A percentile compares a stretch with the other conserved stretches of the same genome.
Evolutionary conservation across 1,284 basidiomycete species (phyloP).

Genomic region (Tylopilus orsonianus): DNA sequence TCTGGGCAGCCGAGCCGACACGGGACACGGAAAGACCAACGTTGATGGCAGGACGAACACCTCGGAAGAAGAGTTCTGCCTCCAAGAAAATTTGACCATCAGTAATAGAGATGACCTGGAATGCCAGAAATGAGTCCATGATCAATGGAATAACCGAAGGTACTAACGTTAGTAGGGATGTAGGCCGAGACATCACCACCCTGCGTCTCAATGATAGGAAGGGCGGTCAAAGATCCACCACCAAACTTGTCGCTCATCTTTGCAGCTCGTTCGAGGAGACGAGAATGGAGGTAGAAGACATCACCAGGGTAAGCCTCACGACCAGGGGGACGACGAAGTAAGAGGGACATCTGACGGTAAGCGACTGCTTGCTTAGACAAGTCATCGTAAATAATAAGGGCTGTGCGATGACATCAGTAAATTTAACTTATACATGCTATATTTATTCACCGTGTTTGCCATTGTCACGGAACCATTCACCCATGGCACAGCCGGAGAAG

Average conservation of each 20-base stretch:
- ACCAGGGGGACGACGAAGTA: conserved; percentile 99
- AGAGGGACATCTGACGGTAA: conserved; percentile 99
- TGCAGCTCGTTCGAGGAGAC: conserved; percentile 98
- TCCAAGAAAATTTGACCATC: conserved; percentile 99
- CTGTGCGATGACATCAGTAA: conserved; percentile 38
- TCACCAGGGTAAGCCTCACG: conserved; percentile 99
- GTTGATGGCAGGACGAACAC: conserved; percentile 98
- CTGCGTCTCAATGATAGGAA: conserved; percentile 99
- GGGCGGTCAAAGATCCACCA: conserved; percentile 96
- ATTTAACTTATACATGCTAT: neutral
- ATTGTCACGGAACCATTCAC: conserved; percentile 99
- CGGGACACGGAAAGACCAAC: conserved; percentile 99
- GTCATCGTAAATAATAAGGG: conserved; percentile 99
- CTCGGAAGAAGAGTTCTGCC: conserved; percentile 99
- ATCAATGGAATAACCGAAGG: neutral
- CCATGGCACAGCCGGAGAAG: conserved; percentile 99
- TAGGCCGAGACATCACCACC: conserved; percentile 99
- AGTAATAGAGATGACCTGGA: conserved; percentile 93
- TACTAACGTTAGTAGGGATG: conserved; percentile 80
- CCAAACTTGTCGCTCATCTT: conserved; percentile 99
- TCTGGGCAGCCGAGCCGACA: conserved; percentile 99
- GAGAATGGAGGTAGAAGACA: conserved; percentile 99
- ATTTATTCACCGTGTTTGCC: conserved; percentile 78
- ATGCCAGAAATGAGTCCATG: neutral
- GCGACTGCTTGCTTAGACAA: conserved; percentile 99